These are phyloP conservation scores for Ascochyta rabiei DNA, from an alignment of 2,329 filamentous ascomycete species.

Conservation along the genomic window DNA sequence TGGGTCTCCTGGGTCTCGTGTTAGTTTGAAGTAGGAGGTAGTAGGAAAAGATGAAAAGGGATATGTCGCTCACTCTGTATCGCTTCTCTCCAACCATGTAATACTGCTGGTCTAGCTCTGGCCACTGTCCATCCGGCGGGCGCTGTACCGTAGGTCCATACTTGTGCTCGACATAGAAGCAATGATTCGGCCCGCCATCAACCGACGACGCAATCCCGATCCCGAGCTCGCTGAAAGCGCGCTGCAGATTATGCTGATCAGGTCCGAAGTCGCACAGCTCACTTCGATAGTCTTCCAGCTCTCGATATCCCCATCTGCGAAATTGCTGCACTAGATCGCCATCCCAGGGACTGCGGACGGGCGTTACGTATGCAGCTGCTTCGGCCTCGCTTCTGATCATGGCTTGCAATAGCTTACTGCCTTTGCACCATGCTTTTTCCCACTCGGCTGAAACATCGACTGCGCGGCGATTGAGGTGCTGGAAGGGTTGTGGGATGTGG, in stretches of 20 bases:
- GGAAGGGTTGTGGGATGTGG: neutral
- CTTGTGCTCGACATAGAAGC: conserved; percentile 19
- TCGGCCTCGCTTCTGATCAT: neutral
- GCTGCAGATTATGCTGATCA: conserved; percentile 2
- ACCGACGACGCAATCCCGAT: conserved; percentile 9
- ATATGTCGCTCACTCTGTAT: conserved; percentile 16
- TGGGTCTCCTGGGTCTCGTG: conserved; percentile 11
- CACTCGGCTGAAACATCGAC: conserved; percentile 1
- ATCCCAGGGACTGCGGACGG: conserved; percentile 17
- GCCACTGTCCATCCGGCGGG: conserved; percentile 6
- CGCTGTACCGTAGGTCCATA: conserved; percentile 15
- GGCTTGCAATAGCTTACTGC: conserved; percentile 9
- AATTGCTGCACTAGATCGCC: conserved; percentile 11
- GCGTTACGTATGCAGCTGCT: conserved; percentile 11
- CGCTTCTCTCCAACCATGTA: conserved; percentile 20
- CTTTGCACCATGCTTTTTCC: conserved; percentile 14
- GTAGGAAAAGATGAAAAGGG: neutral
- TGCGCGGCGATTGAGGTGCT: neutral
- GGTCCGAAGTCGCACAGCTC: conserved; percentile 13
- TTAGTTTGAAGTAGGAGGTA: neutral
- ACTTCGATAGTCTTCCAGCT: conserved; percentile 7
- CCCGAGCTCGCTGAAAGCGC: conserved; percentile 13
- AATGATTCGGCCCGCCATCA: conserved; percentile 20
- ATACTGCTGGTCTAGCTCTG: conserved; percentile 15
- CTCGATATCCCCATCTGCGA: conserved; percentile 18